These are phyloP conservation scores for Piper betle DNA, from an alignment of 164 flowering plant species.

Conservation along the genomic window DNA sequence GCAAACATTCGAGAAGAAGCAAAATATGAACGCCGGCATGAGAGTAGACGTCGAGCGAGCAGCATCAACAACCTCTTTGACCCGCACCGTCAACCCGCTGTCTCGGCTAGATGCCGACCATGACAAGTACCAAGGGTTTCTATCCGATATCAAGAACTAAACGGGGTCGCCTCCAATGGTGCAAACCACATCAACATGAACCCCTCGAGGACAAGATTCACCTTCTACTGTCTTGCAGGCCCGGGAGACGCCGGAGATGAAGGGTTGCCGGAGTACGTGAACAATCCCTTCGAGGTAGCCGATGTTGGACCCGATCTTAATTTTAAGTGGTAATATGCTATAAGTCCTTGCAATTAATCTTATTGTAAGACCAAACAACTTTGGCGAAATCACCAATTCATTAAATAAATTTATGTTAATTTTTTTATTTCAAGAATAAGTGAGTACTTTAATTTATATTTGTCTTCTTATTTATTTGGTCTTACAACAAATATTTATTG, in stretches of 20 bases:
- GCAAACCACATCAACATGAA: no score
- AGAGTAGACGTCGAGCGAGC: constrained; percentile 29
- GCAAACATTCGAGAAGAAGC: constrained; percentile 71
- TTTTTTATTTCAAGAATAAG: no score
- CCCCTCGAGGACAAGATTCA: constrained; percentile 13
- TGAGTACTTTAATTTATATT: no score
- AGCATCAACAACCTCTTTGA: constrained; percentile 34
- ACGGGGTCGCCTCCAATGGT: constrained; percentile 44
- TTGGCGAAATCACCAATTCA: no score
- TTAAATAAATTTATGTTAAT: no score
- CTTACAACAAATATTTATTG: no score
- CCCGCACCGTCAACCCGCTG: constrained; percentile 41
- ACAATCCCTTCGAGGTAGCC: constrained; percentile 69
- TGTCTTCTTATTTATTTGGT: no score
- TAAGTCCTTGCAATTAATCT: no score
- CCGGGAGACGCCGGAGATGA: constrained; percentile 61
- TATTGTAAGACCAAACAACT: no score
- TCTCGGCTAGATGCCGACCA: constrained; percentile 31
- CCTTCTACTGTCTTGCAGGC: constrained; percentile 47
- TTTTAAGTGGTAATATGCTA: no score
- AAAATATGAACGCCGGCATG: constrained; percentile 48
- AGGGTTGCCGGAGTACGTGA: constrained; percentile 60
- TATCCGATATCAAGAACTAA: constrained; percentile 81
- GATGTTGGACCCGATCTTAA: constrained; percentile 64
- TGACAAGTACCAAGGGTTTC: constrained; percentile 63